Conservation (phyloP, 495 filamentous ascomycete genomes). For the Aspergillus ostianus region DNA sequence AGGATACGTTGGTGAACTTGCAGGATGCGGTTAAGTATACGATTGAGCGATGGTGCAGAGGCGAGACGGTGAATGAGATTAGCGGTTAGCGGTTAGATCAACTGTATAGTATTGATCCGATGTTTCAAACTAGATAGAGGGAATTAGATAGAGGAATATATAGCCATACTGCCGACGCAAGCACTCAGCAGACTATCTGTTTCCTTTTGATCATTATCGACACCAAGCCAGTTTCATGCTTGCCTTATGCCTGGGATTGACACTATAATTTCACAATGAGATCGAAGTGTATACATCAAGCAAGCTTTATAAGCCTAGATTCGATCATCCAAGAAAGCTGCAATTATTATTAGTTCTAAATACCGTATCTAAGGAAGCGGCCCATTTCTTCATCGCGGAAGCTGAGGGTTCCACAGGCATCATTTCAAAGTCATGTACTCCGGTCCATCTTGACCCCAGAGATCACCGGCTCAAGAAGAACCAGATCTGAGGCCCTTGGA, state of each 20-base stretch:
- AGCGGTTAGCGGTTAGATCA: neutral
- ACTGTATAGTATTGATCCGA: neutral
- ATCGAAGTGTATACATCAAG: too few species aligned
- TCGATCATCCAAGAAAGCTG: conserved; percentile 5
- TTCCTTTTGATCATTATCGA: too few species aligned
- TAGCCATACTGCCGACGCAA: too few species aligned
- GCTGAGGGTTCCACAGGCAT: conserved; percentile 12
- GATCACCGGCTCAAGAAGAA: neutral
- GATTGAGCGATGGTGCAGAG: conserved; percentile 19
- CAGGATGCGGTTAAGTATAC: conserved; percentile 27
- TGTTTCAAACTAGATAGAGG: neutral
- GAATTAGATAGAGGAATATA: too few species aligned
- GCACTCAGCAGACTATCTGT: too few species aligned
- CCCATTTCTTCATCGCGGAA: conserved; percentile 10
- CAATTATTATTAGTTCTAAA: conserved; percentile 28
- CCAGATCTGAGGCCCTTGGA: neutral
- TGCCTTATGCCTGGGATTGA: too few species aligned
- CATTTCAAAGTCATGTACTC: conserved; percentile 20
- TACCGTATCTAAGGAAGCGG: conserved; percentile 20
- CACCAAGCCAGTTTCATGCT: too few species aligned
- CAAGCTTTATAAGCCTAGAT: neutral
- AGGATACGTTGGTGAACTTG: conserved; percentile 35
- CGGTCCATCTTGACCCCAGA: neutral
- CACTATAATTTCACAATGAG: too few species aligned
- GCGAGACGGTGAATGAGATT: conserved; percentile 13